Evolutionary conservation across 495 filamentous ascomycete genomes (phyloP).

Genomic region (Aeminium ludgeri): DNA sequence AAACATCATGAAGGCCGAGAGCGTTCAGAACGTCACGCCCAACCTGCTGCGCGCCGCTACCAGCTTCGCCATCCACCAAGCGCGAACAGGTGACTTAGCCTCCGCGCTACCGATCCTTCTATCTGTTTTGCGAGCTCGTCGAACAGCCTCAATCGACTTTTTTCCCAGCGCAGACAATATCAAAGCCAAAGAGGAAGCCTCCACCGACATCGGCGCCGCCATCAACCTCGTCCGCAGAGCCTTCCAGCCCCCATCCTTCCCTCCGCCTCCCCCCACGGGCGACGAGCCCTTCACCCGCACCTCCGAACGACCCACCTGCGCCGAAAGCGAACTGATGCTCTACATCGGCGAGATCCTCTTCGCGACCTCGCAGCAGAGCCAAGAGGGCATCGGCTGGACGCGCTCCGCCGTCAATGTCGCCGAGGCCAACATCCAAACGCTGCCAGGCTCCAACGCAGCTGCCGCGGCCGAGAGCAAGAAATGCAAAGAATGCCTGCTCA

Average conservation of each 20-base stretch:
- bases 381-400: slow-evolving; percentile 17
- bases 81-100: slow-evolving; percentile 42
- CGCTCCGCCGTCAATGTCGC: slow-evolving; percentile 14
- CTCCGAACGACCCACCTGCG: slow-evolving; percentile 43
- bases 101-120: slow-evolving; percentile 70
- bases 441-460: neutral
- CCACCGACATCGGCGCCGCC: slow-evolving; percentile 5
- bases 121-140: slow-evolving; percentile 62
- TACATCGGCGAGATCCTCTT: slow-evolving; percentile 93
- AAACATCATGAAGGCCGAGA: slow-evolving; percentile 39
- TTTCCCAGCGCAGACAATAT: slow-evolving; percentile 13
- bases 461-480: slow-evolving; percentile 3
- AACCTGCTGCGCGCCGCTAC: slow-evolving; percentile 63
- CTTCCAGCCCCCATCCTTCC: slow-evolving; percentile 33
- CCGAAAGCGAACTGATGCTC: slow-evolving; percentile 68
- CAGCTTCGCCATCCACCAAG: slow-evolving; percentile 59
- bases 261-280: slow-evolving; percentile 46
- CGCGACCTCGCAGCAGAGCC: slow-evolving; percentile 28
- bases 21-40: slow-evolving; percentile 36
- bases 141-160: slow-evolving; percentile 21
- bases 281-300: slow-evolving; percentile 44
- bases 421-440: slow-evolving; percentile 8
- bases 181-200: neutral
- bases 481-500: slow-evolving; percentile 11
- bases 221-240: slow-evolving; percentile 10